Evolutionary conservation across 306 rosid species (phyloP), one percentile per base, ranked within the genome.

Genomic region (Prunus mume): DNA sequence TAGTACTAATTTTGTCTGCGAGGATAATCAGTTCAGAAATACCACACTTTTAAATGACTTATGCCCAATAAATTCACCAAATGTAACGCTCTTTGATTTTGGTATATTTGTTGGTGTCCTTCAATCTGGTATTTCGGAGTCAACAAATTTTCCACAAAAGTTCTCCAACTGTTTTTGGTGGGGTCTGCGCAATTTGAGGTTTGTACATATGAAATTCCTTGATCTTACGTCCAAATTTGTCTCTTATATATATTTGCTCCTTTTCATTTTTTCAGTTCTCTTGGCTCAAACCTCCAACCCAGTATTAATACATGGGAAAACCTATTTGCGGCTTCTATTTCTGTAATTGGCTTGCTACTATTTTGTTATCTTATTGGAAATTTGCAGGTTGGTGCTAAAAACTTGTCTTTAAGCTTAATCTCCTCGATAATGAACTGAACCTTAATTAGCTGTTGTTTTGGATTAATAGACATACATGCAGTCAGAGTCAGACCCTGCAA

Each of bases 151-250:
- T 67, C 69, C 68, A 1, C 46, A 32, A 57, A 83, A 80, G 28
- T 67, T 80, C 69, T 28, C 34, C 12, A 52, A 62, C 32, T 60
- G 82, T 52, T 76, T 83, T 47, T 76, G 47, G 64, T 83, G 84
- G 84, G 84, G 87, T 1, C 66, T 80, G 34, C 27, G 68, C 76
- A 83, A 83, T 66, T 28, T 83, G 19, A 83, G 86, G 86, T 83
- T 22, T 54, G 58, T 54, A 6, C 24, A 6, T 17, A 54, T 2
- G 5, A 32, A 32, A 32, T 32, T 1, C 34, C 8, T 54, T 54
- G 58, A 54, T 18, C 58, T 54, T n/a, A 54, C 18, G 9, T 54
- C 9, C 8, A 7, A 52, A 9, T 52, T 52, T 22, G 10, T 22
- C 10, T 57, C 5, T 57, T n/a, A n/a, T n/a, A n/a, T 20, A n/a